These are phyloP conservation scores for Acmispon strigosus DNA, from an alignment of 306 rosid species.

Conservation along the genomic window DNA sequence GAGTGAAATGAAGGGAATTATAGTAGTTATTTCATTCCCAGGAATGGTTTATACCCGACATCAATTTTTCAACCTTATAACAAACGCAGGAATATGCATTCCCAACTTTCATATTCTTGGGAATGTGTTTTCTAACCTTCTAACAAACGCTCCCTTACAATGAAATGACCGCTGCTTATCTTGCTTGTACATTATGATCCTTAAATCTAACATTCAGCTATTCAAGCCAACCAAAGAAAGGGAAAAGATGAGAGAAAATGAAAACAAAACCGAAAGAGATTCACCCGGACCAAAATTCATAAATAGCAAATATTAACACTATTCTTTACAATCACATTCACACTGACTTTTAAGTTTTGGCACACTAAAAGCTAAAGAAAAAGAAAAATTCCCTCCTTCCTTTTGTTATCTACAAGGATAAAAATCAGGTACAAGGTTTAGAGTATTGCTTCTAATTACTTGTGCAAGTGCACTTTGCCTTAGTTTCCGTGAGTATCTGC, in stretches of 20 bases:
- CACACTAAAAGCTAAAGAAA: neutral
- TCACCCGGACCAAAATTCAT: neutral
- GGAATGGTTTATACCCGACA: too few species aligned
- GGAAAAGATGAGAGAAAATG: neutral
- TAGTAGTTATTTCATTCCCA: too few species aligned
- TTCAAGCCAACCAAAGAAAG: too few species aligned
- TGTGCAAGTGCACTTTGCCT: constrained; percentile 64
- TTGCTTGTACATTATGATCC: neutral
- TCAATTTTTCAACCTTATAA: too few species aligned
- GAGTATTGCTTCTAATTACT: constrained; percentile 33
- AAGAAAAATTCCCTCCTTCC: neutral
- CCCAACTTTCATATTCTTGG: too few species aligned
- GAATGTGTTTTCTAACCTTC: too few species aligned
- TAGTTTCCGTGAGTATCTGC: constrained; percentile 62
- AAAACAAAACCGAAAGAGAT: neutral
- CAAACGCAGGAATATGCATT: too few species aligned
- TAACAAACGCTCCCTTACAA: too few species aligned
- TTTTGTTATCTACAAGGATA: constrained; percentile 29
- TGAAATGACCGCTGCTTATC: neutral
- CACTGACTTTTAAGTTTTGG: neutral
- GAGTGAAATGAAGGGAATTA: too few species aligned
- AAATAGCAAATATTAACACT: neutral
- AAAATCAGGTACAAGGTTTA: constrained; percentile 20
- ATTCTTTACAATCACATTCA: constrained; percentile 2
- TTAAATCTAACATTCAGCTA: too few species aligned